phyloP scores from a whole-genome alignment of 495 filamentous ascomycete species.

The Aspergillus saccharolyticus region DNA sequence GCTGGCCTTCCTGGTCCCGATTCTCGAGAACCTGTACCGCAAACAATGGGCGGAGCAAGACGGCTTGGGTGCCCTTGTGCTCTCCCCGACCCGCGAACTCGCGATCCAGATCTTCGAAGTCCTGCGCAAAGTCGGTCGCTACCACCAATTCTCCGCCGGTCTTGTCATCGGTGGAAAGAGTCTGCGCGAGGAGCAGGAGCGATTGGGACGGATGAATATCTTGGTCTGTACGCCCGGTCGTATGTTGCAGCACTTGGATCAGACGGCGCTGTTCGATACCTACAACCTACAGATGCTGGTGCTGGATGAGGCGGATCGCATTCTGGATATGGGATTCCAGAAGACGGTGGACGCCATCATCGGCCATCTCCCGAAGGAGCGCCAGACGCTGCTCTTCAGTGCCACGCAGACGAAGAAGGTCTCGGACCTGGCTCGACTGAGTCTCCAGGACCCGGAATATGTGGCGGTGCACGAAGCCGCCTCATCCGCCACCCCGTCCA shows the following conservation, averaged over 20 bases:
- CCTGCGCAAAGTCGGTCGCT: constrained; percentile 79
- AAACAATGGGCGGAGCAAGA: constrained; percentile 86
- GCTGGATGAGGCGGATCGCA: constrained; percentile 92
- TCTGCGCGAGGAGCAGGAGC: constrained; percentile 79
- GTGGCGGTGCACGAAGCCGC: constrained; percentile 87
- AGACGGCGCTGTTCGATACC: constrained; percentile 85
- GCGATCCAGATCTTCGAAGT: constrained; percentile 98
- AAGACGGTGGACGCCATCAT: constrained; percentile 86
- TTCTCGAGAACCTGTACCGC: constrained; percentile 92
- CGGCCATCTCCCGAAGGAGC: constrained; percentile 77
- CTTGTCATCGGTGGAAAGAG: constrained; percentile 94
- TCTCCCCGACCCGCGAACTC: constrained; percentile 91
- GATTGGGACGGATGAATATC: constrained; percentile 92
- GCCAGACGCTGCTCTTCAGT: constrained; percentile 93
- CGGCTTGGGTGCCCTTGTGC: constrained; percentile 85
- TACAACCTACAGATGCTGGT: constrained; percentile 90
- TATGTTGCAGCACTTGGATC: constrained; percentile 93
- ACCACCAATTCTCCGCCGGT: constrained; percentile 89
- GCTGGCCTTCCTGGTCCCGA: constrained; percentile 83
- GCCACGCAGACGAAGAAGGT: constrained; percentile 95
- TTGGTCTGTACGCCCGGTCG: constrained; percentile 92
- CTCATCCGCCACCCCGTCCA: constrained; percentile 71
- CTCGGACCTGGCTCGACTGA: constrained; percentile 82
- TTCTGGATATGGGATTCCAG: constrained; percentile 98
- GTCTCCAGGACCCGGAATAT: constrained; percentile 87